Percentiles rank a stretch among this genome's conserved stretches.
These are phyloP conservation scores for Tricholoma hemisulphureum DNA, from an alignment of 768 basidiomycete species.

Conservation along the genomic window DNA sequence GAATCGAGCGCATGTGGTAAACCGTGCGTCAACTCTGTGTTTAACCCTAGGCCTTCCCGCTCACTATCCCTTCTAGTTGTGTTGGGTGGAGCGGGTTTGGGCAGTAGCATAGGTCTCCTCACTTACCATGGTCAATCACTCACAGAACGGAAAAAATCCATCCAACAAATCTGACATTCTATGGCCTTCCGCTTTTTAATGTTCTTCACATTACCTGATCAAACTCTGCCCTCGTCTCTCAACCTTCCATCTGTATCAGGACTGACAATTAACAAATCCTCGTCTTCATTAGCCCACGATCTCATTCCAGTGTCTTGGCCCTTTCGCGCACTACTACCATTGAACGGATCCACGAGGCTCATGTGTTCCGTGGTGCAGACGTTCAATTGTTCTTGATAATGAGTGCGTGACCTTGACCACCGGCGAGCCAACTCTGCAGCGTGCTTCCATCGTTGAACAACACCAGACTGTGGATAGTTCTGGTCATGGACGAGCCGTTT, in stretches of 20 bases:
- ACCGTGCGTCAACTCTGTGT: constrained; percentile 43
- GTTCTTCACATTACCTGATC: neutral
- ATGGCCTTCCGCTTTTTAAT: constrained; percentile 19
- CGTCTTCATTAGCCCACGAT: constrained; percentile 25
- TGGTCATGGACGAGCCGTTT: constrained; percentile 31
- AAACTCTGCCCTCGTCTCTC: constrained; percentile 46
- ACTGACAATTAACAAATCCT: constrained; percentile 56
- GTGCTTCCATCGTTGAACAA: constrained; percentile 48
- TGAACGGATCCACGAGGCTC: constrained; percentile 72
- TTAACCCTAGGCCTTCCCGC: neutral
- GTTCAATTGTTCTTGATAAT: constrained; percentile 59
- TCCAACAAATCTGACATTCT: constrained; percentile 39
- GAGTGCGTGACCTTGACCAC: constrained; percentile 46
- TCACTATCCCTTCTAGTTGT: constrained; percentile 47
- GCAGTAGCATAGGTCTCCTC: constrained; percentile 57
- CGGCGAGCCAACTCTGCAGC: constrained; percentile 40
- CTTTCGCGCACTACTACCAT: constrained; percentile 49
- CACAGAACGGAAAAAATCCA: constrained; percentile 46
- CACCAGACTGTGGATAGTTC: constrained; percentile 20
- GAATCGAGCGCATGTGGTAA: constrained; percentile 61
- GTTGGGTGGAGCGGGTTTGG: constrained; percentile 69
- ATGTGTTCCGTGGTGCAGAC: constrained; percentile 71
- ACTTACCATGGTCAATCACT: constrained; percentile 53
- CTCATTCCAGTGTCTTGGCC: constrained; percentile 25
- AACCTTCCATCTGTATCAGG: constrained; percentile 69